These are phyloP conservation scores for Plantago lanceolata DNA, from an alignment of 305 asterid species.

Conservation along the genomic window DNA sequence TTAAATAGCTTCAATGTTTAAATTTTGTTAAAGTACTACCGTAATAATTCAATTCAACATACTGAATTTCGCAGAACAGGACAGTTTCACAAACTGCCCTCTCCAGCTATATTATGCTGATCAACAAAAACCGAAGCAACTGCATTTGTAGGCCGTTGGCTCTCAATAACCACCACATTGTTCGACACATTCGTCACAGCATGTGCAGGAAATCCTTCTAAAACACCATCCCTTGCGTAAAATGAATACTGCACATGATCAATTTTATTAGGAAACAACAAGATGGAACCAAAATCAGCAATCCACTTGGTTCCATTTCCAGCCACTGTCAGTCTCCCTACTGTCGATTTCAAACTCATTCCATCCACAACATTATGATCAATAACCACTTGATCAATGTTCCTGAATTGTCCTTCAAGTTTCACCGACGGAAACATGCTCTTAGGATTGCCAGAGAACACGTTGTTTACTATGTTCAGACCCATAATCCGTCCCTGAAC, in stretches of 20 bases:
- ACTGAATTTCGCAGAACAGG: background rate
- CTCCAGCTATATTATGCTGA: constrained; percentile 48
- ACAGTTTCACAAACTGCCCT: constrained; percentile 19
- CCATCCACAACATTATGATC: constrained; percentile 50
- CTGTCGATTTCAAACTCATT: constrained; percentile 52
- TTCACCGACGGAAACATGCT: constrained; percentile 35
- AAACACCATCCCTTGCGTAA: constrained; percentile 25
- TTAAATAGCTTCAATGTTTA: background rate
- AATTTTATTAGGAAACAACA: constrained; percentile 52
- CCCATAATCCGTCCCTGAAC: constrained; percentile 39
- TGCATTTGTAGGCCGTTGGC: constrained; percentile 34
- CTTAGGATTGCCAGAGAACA: constrained; percentile 37
- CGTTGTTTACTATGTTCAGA: constrained; percentile 38
- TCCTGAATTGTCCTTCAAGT: constrained; percentile 37
- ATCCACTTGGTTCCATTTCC: constrained; percentile 52
- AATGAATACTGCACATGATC: constrained; percentile 43
- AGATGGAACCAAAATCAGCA: constrained; percentile 39
- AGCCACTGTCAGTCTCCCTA: constrained; percentile 35
- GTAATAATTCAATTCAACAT: background rate
- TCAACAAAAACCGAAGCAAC: constrained; percentile 50
- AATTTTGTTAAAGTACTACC: background rate
- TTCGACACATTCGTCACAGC: constrained; percentile 43
- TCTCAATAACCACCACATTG: constrained; percentile 55
- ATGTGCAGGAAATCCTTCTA: constrained; percentile 34
- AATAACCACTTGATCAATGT: constrained; percentile 44